phyloP scores from a whole-genome alignment of 345 rosid species.

The Lepidium africanum region DNA sequence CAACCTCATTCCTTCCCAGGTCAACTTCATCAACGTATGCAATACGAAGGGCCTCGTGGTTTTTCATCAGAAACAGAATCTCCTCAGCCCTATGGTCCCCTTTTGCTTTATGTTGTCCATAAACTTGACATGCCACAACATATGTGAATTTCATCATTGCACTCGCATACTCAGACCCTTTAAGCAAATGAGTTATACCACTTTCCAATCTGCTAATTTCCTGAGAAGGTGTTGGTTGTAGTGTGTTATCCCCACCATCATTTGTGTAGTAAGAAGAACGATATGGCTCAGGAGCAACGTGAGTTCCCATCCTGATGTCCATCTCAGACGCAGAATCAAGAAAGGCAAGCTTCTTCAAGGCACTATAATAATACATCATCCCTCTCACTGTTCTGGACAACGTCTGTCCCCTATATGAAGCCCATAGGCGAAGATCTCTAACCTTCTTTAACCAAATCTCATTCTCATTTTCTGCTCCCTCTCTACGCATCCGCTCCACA shows the following conservation, averaged over 20 bases:
- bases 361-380: constrained; percentile 92
- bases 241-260: constrained; percentile 26
- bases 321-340: constrained; percentile 87
- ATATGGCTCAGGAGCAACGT: constrained; percentile 23
- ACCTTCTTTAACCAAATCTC: constrained; percentile 62
- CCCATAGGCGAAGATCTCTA: constrained; percentile 89
- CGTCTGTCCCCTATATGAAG: constrained; percentile 91
- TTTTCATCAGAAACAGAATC: constrained; percentile 70
- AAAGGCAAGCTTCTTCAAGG: constrained; percentile 76
- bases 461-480: constrained; percentile 60
- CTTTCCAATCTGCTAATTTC: constrained; percentile 61
- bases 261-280: constrained; percentile 26
- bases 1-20: constrained; percentile 53
- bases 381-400: constrained; percentile 80
- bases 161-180: constrained; percentile 83
- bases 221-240: constrained; percentile 35
- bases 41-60: constrained; percentile 88
- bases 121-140: constrained; percentile 95
- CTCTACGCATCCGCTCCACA: constrained; percentile 74
- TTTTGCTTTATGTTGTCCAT: constrained; percentile 85
- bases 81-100: constrained; percentile 90
- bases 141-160: constrained; percentile 93
- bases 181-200: constrained; percentile 50
- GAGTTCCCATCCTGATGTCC: constrained; percentile 59
- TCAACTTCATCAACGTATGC: constrained; percentile 87